phyloP scores from a whole-genome alignment of 78 protist species.

The Dictyostelium capitatum region DNA sequence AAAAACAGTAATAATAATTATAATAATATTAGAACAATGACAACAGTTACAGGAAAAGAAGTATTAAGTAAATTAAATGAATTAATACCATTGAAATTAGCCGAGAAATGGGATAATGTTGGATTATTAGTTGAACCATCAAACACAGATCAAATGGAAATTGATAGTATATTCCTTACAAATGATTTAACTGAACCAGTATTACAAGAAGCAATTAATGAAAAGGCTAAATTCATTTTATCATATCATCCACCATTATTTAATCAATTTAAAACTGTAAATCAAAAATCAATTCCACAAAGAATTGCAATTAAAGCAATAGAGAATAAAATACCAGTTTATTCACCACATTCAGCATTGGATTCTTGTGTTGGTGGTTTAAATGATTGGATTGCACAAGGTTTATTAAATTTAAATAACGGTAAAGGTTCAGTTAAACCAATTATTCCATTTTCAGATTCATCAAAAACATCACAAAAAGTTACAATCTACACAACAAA shows the following conservation, averaged over 20 bases:
- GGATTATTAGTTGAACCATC: slow-evolving; percentile 86
- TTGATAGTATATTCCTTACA: slow-evolving; percentile 65
- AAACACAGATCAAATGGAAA: neutral
- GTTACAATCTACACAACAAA: neutral
- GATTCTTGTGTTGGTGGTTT: slow-evolving; percentile 82
- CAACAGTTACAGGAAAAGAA: slow-evolving; percentile 9
- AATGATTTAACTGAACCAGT: slow-evolving; percentile 87
- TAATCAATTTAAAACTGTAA: slow-evolving; percentile 68
- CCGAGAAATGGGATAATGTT: slow-evolving; percentile 89
- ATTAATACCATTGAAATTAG: slow-evolving; percentile 58
- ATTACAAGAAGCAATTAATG: slow-evolving; percentile 76
- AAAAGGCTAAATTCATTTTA: slow-evolving; percentile 43
- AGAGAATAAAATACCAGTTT: slow-evolving; percentile 71
- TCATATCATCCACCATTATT: slow-evolving; percentile 89
- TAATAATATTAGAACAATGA: neutral
- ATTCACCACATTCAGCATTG: slow-evolving; percentile 87
- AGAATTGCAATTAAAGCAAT: slow-evolving; percentile 77
- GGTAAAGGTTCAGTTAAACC: slow-evolving; percentile 12
- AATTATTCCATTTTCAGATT: neutral
- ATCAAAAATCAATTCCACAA: slow-evolving; percentile 45
- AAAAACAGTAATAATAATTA: neutral
- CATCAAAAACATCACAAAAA: slow-evolving; percentile 1
- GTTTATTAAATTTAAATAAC: neutral
- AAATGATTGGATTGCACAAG: slow-evolving; percentile 85
- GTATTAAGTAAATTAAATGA: slow-evolving; percentile 8